Conservation (phyloP, 345 rosid species). For the Eucalyptus pauciflora region DNA sequence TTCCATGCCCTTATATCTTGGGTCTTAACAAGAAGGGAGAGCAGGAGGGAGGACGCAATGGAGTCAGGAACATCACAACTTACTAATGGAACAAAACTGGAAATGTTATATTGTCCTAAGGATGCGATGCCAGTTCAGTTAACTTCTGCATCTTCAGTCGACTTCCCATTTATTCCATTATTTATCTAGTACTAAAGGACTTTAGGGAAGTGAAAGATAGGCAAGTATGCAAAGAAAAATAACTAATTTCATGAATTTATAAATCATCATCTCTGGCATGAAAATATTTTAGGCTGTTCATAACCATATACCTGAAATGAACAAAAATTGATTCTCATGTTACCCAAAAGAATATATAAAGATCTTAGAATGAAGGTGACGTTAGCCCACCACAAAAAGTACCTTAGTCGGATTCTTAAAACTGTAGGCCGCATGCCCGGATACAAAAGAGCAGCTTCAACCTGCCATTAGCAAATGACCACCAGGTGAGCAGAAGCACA, state of each 20-base stretch:
- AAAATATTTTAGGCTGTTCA: not conserved
- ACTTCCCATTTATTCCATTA: not conserved
- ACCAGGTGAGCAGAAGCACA: not conserved
- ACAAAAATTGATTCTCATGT: not conserved
- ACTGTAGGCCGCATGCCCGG: conserved; percentile 76
- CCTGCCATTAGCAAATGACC: conserved; percentile 20
- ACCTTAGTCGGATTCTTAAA: conserved; percentile 82
- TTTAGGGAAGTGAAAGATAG: not conserved
- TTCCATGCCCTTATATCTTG: not conserved
- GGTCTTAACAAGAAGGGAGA: not conserved
- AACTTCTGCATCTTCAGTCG: not conserved
- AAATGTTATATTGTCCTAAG: not conserved
- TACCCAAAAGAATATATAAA: not conserved
- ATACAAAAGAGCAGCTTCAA: conserved; percentile 82
- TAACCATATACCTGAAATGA: not conserved
- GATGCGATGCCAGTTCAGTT: not conserved
- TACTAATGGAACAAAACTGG: not conserved
- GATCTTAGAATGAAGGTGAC: not conserved
- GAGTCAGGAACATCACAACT: not conserved
- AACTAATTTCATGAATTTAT: not conserved
- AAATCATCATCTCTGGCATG: not conserved
- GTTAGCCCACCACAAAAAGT: not conserved
- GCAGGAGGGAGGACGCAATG: not conserved
- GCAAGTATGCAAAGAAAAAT: not conserved
- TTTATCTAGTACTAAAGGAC: not conserved